phyloP scores from a whole-genome alignment of 2,329 filamentous ascomycete genomes.

The Fusarium sp. region DNA sequence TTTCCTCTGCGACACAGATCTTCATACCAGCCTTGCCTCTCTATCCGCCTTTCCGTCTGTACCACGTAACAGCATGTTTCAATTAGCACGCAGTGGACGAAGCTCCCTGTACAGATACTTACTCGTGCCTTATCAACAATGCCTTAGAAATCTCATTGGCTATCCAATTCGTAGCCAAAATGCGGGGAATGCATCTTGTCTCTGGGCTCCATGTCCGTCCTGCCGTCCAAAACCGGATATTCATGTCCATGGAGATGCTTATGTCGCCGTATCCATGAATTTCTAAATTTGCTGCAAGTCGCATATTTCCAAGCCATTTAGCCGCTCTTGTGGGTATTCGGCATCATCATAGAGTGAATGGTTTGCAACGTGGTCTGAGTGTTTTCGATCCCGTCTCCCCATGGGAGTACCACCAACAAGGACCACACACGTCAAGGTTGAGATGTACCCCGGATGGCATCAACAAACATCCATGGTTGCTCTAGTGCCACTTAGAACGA shows the following conservation, averaged over 20 bases:
- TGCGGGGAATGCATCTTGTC: slow-evolving; percentile 35
- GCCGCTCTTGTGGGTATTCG: background rate
- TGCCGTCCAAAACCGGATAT: slow-evolving; percentile 9
- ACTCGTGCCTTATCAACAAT: slow-evolving; percentile 1
- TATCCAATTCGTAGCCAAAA: background rate
- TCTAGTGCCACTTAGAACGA: slow-evolving; percentile 6
- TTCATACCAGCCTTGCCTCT: slow-evolving; percentile 5
- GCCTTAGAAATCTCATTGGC: slow-evolving; percentile 24
- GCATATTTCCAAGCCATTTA: background rate
- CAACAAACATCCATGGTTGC: slow-evolving; percentile 8
- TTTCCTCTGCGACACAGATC: slow-evolving; percentile 7
- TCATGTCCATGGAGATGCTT: slow-evolving; percentile 5
- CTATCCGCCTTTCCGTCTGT: background rate
- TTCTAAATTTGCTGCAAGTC: background rate
- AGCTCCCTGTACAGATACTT: background rate
- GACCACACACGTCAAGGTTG: slow-evolving; percentile 12
- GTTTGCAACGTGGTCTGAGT: background rate
- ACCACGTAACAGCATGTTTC: slow-evolving; percentile 12
- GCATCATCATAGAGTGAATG: background rate
- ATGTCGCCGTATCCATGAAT: background rate
- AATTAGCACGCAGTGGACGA: background rate
- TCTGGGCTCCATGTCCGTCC: slow-evolving; percentile 8
- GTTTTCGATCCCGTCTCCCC: background rate
- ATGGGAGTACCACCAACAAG: slow-evolving; percentile 3
- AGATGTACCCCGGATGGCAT: slow-evolving; percentile 19